Conservation (phyloP, 1,284 basidiomycete genomes). For the Sporisorium iseilematis-ciliati region DNA sequence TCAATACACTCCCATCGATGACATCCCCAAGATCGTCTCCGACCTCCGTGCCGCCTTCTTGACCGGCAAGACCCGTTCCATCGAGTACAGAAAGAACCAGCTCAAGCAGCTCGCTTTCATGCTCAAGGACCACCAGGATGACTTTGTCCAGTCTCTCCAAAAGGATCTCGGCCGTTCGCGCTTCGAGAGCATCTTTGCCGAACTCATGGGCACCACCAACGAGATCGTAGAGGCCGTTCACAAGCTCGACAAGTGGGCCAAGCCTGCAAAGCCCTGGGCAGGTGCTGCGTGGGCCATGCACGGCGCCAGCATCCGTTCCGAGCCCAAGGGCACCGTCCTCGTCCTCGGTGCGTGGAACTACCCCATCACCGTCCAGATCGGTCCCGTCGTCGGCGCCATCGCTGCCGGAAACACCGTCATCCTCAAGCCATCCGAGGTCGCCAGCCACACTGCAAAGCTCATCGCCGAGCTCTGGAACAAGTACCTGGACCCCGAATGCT, state of each 20-base stretch:
- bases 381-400: slow-evolving; percentile 71
- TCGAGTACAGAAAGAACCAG: slow-evolving; percentile 76
- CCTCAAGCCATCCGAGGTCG: slow-evolving; percentile 80
- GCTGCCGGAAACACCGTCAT: slow-evolving; percentile 70
- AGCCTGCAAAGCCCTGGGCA: slow-evolving; percentile 63
- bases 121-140: slow-evolving; percentile 75
- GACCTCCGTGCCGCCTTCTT: slow-evolving; percentile 74
- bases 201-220: slow-evolving; percentile 67
- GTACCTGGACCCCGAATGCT: slow-evolving; percentile 82
- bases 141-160: slow-evolving; percentile 73
- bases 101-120: slow-evolving; percentile 77
- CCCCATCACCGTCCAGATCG: slow-evolving; percentile 66
- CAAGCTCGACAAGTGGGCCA: slow-evolving; percentile 74
- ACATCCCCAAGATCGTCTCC: slow-evolving; percentile 70
- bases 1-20: slow-evolving; percentile 50
- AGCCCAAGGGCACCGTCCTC: slow-evolving; percentile 71
- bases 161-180: slow-evolving; percentile 74
- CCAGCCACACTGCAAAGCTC: slow-evolving; percentile 77
- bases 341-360: slow-evolving; percentile 72
- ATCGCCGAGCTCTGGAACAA: slow-evolving; percentile 81
- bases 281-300: slow-evolving; percentile 66
- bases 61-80: slow-evolving; percentile 73
- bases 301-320: slow-evolving; percentile 66
- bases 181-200: slow-evolving; percentile 69
- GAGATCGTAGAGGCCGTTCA: slow-evolving; percentile 79